Evolutionary conservation across 495 filamentous ascomycete genomes (phyloP), one percentile per base, ranked within the genome.

Genomic region (Tricharina praecox): DNA sequence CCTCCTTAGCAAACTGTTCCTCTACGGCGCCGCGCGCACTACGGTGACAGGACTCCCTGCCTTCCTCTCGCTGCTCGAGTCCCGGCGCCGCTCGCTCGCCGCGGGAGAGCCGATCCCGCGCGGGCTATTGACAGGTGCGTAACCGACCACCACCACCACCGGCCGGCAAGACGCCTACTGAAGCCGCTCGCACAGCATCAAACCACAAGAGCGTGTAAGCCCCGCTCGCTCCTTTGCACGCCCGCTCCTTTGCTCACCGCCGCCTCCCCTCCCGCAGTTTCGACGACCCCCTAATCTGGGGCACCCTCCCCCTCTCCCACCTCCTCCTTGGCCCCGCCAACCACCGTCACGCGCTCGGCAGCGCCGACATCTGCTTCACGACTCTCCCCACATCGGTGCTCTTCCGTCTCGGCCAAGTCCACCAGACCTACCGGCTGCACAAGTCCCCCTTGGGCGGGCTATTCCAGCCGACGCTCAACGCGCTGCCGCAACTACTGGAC

Each of bases 121-220:
- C 37, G 15, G 33, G 26, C 13, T 47, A 9, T 19, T 34, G 15
- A 50, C 44, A 24, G 41, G 26, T 24, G 52, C 37, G 48, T n/a
- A 41, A 38, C 4, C 23, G 20, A 4, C 36, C 13, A 23, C 11
- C 25, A 25, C 19, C 2, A 30, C 4, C 18, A 56, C 28, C 28
- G n/a, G n/a, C n/a, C n/a, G n/a, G n/a, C n/a, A n/a, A n/a, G n/a
- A n/a, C n/a, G n/a, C n/a, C n/a, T n/a, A n/a, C n/a, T n/a, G n/a
- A n/a, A n/a, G n/a, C 28, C 28, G 28, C 28, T 32, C 28, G 18
- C 38, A 56, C 55, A 93, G 90, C 96, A 7, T 93, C 83, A 24
- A 97, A 97, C 63, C 90, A 97, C 64, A 73, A 84, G 51, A 86
- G 83, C 66, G 80, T 97, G 90, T 96, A 82, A 67, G 85, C 30